Evolutionary conservation across 805 yeast species (phyloP), one percentile per base, ranked within the genome.

Genomic region (Torulaspora gathmanii): DNA sequence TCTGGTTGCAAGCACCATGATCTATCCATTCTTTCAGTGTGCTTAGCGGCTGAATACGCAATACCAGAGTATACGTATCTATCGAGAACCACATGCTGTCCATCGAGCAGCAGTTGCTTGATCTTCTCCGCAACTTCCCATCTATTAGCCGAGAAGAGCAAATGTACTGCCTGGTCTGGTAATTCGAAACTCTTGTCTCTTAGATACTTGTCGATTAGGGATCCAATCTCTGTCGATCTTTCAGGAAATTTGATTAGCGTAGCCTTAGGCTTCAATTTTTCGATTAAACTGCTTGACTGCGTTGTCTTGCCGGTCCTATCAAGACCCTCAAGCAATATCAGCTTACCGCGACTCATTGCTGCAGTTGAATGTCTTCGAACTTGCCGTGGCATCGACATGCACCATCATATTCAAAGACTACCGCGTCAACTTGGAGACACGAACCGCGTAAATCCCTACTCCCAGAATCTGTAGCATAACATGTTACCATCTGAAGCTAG

Each of bases 271-370:
- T 56, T 34, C 10, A 72, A 53, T 4, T 53, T 55, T 0, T 67
- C 57, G 0, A 69, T 55, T 8, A 84, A 54, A 2, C 58, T 52
- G 2, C 64, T 59, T 5, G 83, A 75, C 61, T 93, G 99, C 0
- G 97, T 89, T 2, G 96, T 79, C 58, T 93, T 93, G 0, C 99
- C 99, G 0, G 97, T 83, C 40, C 99, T 70, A 58, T 93, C 99
- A 1, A 93, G 76, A 0, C 99, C 99, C 65, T 93, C 99, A 2
- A 93, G 73, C 1, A 88, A 75, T 17, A 93, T 82, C 30, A 93
- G 69, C 37, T 76, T 73, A 2, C 97, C 98, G 50, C 96, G 53
- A 8, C 30, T 42, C 57, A 51, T 55, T 4, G 4, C 5, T 27
- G 23, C 15, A 20, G n/a, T 6, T 12, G 12, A 9, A 3, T 7